Evolutionary conservation across 116 monocot species (phyloP).

Genomic region (Thalassia testudinum): DNA sequence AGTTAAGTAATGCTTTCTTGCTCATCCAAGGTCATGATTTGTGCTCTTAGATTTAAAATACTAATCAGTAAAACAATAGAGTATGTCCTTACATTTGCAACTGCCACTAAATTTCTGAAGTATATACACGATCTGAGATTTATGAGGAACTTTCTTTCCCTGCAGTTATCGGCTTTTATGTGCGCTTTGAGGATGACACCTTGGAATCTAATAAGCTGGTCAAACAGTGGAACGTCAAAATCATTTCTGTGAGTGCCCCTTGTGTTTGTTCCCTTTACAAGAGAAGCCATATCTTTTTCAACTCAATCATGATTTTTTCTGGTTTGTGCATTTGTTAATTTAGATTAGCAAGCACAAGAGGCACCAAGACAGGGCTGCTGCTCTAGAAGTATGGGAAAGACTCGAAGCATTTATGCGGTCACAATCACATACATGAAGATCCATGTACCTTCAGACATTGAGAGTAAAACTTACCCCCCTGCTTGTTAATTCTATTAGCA

Average conservation of each 20-base stretch:
- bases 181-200: constrained; percentile 97
- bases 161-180: constrained; percentile 87
- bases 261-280: neutral
- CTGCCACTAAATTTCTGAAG: too few relatives aligned
- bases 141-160: neutral
- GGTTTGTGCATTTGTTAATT: neutral
- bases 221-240: constrained; percentile 99
- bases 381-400: constrained; percentile 92
- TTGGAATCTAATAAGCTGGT: constrained; percentile 89
- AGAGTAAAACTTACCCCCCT: too few relatives aligned
- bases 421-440: constrained; percentile 19
- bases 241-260: constrained; percentile 74
- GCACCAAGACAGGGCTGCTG: constrained; percentile 97
- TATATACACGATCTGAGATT: too few relatives aligned
- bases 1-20: too few relatives aligned
- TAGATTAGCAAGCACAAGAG: constrained; percentile 98
- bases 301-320: neutral
- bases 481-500: too few relatives aligned
- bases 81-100: too few relatives aligned
- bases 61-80: too few relatives aligned
- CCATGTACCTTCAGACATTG: too few relatives aligned
- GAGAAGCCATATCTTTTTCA: neutral
- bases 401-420: constrained; percentile 86
- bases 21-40: too few relatives aligned
- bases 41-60: too few relatives aligned